Base-by-base conservation (phyloP, 306 rosid species). In the Cucurbita maxima region DNA sequence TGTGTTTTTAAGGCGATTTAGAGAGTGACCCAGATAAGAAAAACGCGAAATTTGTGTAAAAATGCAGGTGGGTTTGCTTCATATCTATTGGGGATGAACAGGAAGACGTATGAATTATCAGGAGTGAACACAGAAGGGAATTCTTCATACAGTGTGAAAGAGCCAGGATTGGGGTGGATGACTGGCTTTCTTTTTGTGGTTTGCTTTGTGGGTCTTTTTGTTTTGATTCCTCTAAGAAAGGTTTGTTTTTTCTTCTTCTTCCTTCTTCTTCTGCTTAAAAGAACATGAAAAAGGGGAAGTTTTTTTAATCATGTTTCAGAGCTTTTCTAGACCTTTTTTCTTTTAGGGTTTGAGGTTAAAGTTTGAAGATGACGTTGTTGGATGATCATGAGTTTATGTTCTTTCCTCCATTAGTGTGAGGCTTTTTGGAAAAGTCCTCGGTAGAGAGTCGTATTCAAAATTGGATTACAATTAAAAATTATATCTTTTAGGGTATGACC, bases 161-260 rank as follows among this genome's bases (percentile, higher is more conserved):
- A 94, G 34, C 98, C 98, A 50, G 97, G 82, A 25, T 69, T 94
- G 80, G 97, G 92, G 25, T 94, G 98, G 98, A 94, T 90, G 97
- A 79, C 82, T 64, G 86, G 75, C 44, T 94, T 76, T 74, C 98
- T 90, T 76, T 88, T 87, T 75, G 81, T 90, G 16, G 97, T 90
- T 76, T 94, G 96, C 87, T 94, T 94, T 78, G 96, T 94, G 72
- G 98, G 98, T 3, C 97, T 94, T 73, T 94, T 90, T 79, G 92
- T 87, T 77, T 81, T 94, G 67, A 87, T 94, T 77, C 98, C 98
- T 73, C 89, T 94, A 16, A 89, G 98, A 79, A 90, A 90, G 98
- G 97, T 90, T 20, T 8, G 34, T 56, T 16, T 72, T 11, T 34
- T 53, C 11, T 36, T 0, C 3, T 10, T 25, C 11, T n/a, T 37